Evolutionary conservation across 1,284 basidiomycete genomes (phyloP).

Genomic region (Xerocomus minutiporus): DNA sequence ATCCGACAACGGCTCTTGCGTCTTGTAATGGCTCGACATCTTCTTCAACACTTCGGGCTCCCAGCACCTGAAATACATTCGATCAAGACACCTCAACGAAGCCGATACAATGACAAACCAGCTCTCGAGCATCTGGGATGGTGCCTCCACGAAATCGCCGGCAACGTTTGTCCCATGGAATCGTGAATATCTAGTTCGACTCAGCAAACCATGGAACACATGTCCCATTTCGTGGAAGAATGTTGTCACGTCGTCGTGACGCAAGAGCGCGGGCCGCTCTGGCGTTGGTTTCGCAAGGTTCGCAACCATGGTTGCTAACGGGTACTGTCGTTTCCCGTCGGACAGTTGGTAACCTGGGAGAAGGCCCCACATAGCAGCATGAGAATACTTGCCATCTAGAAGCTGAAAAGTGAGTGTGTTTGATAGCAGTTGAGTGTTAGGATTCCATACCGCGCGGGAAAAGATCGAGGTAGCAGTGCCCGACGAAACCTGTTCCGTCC

Average conservation of each 20-base stretch:
- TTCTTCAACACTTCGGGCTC: conserved; percentile 68
- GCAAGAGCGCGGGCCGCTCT: conserved; percentile 77
- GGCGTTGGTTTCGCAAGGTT: conserved; percentile 81
- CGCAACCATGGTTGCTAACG: conserved; percentile 78
- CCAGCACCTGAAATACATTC: conserved; percentile 54
- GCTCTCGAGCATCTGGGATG: conserved; percentile 87
- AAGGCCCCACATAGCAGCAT: conserved; percentile 82
- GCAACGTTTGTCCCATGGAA: conserved; percentile 82
- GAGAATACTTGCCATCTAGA: conserved; percentile 76
- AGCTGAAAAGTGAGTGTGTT: too few relatives aligned
- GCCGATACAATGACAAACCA: conserved; percentile 46
- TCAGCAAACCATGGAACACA: conserved; percentile 45
- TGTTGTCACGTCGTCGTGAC: conserved; percentile 15
- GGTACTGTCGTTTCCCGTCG: conserved; percentile 63
- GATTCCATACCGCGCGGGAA: conserved; percentile 69
- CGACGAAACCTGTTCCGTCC: conserved; percentile 66
- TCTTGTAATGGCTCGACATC: conserved; percentile 71
- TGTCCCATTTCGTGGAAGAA: too few relatives aligned
- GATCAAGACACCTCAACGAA: background rate
- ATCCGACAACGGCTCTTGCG: conserved; percentile 62
- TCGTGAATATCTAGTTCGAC: conserved; percentile 63
- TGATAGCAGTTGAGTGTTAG: background rate
- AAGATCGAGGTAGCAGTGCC: conserved; percentile 82
- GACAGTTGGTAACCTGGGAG: conserved; percentile 53
- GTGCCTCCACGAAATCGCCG: conserved; percentile 83